Conservation (phyloP, 2,329 filamentous ascomycete species). For the Trichoderma aggressivum region DNA sequence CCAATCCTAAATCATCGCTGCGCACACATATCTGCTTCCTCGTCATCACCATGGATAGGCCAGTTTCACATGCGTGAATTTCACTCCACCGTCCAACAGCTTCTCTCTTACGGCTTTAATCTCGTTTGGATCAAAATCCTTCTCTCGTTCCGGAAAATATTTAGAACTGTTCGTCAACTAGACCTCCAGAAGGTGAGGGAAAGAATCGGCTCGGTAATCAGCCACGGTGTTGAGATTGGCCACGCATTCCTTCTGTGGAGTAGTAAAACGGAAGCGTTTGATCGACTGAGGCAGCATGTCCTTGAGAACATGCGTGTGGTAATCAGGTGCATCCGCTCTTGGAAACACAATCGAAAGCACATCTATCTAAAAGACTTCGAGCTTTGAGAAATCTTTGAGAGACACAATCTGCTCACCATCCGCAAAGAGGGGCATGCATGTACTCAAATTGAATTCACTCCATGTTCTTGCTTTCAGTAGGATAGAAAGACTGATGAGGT, state of each 20-base stretch:
- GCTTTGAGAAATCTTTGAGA: not conserved
- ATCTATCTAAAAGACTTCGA: not conserved
- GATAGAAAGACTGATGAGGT: not conserved
- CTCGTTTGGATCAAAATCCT: not conserved
- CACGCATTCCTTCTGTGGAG: not conserved
- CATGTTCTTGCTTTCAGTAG: not conserved
- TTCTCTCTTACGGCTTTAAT: not conserved
- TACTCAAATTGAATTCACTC: not conserved
- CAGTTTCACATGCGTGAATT: not conserved
- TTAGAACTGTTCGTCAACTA: not conserved
- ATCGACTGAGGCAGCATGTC: not conserved
- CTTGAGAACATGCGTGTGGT: not conserved
- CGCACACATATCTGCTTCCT: not conserved
- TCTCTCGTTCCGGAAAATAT: not conserved
- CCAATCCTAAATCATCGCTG: not conserved
- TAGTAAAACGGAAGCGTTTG: not conserved
- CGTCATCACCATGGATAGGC: not conserved
- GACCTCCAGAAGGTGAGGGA: not conserved
- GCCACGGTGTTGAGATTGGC: not conserved
- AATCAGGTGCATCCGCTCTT: not conserved
- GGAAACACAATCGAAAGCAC: not conserved
- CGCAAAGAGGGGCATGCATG: not conserved
- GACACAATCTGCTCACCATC: not conserved
- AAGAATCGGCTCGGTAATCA: not conserved
- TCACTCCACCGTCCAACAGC: not conserved